Base-by-base conservation (phyloP, 1,284 basidiomycete species). In the Sporisorium exsertum region DNA sequence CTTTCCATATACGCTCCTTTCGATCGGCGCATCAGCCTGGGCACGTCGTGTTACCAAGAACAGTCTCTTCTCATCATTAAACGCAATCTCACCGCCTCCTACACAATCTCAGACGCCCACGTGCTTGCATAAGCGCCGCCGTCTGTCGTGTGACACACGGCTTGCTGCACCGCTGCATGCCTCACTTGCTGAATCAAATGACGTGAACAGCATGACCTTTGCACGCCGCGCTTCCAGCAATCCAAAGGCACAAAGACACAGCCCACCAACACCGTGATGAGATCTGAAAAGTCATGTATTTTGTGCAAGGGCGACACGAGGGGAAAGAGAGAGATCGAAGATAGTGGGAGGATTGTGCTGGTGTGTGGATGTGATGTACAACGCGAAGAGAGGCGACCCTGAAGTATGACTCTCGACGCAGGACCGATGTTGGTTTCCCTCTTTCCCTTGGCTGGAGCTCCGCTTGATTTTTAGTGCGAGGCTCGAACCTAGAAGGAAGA, bases 281-380 rank as follows among this genome's bases (percentile, higher is more conserved):
- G 59, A 56, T 63, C 66, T 66, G 59, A 58, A 61, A 65, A 59
- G 63, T 65, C 63, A 72, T 72, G 69, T 72, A 72, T 65, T 72
- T 50, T 70, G 63, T 75, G 72, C 57, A 69, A 75, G 72, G 72
- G 72, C 60, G 43, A 67, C 72, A 70, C 65, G 49, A 29, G 27
- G 55, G 42, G 43, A 46, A 42, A 42, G 32, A 37, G n/a, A 47
- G 66, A 59, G 56, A n/a, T 59, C 40, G 57, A 58, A 55, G 57
- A 50, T 58, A 56, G 29, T 64, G 56, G n/a, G n/a, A 51, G 32
- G 52, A 56, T 69, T 22, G 67, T 59, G 61, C 59, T 58, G 53
- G 40, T 61, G 51, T 18, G 40, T n/a, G 40, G 43, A 46, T 65
- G 63, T 65, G 69, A 72, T 72, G 52, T 65, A 72, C 63, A 72